These are phyloP conservation scores for Ormosia emarginata DNA, from an alignment of 306 rosid genomes.

Conservation along the genomic window DNA sequence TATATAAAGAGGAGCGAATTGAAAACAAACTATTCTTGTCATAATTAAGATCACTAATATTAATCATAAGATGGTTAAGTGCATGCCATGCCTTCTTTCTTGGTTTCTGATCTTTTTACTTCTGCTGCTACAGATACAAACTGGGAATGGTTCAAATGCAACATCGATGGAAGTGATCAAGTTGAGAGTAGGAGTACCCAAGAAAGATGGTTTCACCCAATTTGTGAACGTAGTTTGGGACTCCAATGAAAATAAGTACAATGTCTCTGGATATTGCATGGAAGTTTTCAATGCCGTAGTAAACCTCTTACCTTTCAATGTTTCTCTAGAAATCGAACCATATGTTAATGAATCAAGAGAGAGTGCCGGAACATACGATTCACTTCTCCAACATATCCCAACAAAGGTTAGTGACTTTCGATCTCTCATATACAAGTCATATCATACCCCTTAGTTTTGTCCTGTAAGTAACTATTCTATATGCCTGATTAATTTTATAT, in stretches of 20 bases:
- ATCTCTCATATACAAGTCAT: neutral
- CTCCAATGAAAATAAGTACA: neutral
- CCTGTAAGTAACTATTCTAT: neutral
- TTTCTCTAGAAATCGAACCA: slow-evolving; percentile 18
- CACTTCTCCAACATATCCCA: slow-evolving; percentile 25
- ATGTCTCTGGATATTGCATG: slow-evolving; percentile 29
- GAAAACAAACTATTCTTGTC: neutral
- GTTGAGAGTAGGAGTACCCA: slow-evolving; percentile 28
- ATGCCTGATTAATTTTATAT: too few relatives aligned
- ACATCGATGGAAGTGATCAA: neutral
- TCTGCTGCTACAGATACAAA: neutral
- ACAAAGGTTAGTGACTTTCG: slow-evolving; percentile 1
- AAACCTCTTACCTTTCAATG: slow-evolving; percentile 1
- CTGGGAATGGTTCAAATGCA: neutral
- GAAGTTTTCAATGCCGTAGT: slow-evolving; percentile 29
- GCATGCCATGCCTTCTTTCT: neutral
- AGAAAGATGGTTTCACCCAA: slow-evolving; percentile 31
- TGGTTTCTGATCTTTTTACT: neutral
- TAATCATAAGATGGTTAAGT: neutral
- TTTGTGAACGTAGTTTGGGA: slow-evolving; percentile 13
- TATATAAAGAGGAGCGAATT: neutral
- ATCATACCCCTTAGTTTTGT: too few relatives aligned
- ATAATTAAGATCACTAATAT: neutral
- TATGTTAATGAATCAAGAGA: neutral
- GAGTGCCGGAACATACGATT: slow-evolving; percentile 18